Evolutionary conservation across 2,329 filamentous ascomycete genomes (phyloP), one percentile per base, ranked within the genome.

Genomic region (Orbilia quercus): DNA sequence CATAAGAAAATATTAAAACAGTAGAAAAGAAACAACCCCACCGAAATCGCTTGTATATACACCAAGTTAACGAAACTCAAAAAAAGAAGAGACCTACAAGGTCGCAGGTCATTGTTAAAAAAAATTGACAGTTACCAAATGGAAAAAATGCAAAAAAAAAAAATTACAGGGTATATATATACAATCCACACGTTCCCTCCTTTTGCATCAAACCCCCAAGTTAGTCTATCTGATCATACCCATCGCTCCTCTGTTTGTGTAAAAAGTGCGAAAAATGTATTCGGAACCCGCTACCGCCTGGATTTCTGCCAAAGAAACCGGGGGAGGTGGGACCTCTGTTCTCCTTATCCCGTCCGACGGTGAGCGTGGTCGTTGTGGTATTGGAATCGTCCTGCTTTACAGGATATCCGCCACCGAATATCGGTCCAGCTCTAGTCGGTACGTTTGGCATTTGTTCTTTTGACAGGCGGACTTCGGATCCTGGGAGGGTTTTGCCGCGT

Each of bases 211-310:
- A 42, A 20, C 22, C 14, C 12, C 14, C 12, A 28, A 16, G 18
- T 70, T 18, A 73, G 9, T 66, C 69, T 9, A 73, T 20, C 22
- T 73, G 69, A 45, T 66, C 69, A 38, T 73, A 73, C 28, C 69
- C 69, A 31, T 73, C 69, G n/a, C 60, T 45, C 25, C 69, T 36
- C 48, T 73, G 69, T 34, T 73, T 73, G 22, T 73, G 45, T 25
- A 73, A 44, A 38, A 73, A 57, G 25, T 73, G 60, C 12, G 69
- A 73, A 57, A 73, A 73, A 20, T 73, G 69, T 38, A 73, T 73
- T 16, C 69, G 50, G 34, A 73, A 73, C 40, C 69, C 69, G 48
- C 54, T 36, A 2, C 60, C 60, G 16, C 36, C 54, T 18, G 60
- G 53, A n/a, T 62, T 73, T 31, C 69, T 51, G 4, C 69, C 69